A percentile compares a stretch with the other conserved stretches of the same genome.
Evolutionary conservation across 176 grass and related monocot genomes (phyloP).

Genomic region (Oryza punctata): DNA sequence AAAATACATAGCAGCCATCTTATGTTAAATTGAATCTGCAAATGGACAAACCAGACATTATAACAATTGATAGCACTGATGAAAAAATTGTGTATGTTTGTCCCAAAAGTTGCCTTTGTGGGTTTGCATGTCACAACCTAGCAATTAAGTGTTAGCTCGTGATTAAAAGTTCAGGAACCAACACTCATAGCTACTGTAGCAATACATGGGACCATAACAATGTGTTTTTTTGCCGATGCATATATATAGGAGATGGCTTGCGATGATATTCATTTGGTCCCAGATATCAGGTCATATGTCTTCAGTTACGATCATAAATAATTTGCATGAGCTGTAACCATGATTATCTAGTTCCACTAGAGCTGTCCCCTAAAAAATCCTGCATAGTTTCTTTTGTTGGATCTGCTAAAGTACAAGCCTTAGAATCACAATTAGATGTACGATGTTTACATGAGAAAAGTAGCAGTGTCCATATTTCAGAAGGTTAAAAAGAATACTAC

Average conservation of each 20-base stretch:
- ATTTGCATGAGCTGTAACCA: background rate
- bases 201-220: background rate
- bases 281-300: slow-evolving; percentile 10
- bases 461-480: slow-evolving; percentile 4
- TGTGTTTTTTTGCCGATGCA: background rate
- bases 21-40: background rate
- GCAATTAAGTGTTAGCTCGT: background rate
- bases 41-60: background rate
- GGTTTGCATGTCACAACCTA: background rate
- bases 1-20: background rate
- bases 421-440: slow-evolving; percentile 3
- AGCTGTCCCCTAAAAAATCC: background rate
- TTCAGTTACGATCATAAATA: background rate
- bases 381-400: background rate
- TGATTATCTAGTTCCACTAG: slow-evolving; percentile 8
- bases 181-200: background rate
- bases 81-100: background rate
- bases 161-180: background rate
- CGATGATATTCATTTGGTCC: no score
- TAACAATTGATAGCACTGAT: background rate
- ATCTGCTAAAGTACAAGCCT: background rate
- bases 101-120: background rate
- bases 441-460: slow-evolving; percentile 4
- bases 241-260: no score
- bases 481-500: slow-evolving; percentile 17